Evolutionary conservation across 805 yeast genomes (phyloP).

Genomic region (Nakazawaea sp.): DNA sequence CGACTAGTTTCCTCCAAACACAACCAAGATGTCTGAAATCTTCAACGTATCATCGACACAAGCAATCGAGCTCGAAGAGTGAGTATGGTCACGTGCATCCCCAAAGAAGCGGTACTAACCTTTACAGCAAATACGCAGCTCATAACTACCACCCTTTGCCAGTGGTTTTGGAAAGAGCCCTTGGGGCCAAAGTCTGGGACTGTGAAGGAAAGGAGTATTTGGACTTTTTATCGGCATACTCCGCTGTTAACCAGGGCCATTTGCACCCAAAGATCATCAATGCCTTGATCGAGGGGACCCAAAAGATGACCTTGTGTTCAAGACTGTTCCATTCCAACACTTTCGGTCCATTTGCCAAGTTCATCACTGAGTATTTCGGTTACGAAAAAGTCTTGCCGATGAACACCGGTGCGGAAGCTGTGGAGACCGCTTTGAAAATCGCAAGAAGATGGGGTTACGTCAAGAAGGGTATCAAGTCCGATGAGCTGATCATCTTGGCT

Average conservation of each 20-base stretch:
- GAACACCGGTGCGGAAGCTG: conserved; percentile 99
- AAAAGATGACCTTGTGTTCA: conserved; percentile 75
- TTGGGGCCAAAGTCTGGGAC: conserved; percentile 95
- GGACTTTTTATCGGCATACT: conserved; percentile 90
- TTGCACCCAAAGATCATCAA: conserved; percentile 89
- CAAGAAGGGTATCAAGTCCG: conserved; percentile 74
- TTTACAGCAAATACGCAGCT: conserved; percentile 40
- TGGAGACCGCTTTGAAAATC: conserved; percentile 86
- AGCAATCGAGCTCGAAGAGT: conserved; percentile 11
- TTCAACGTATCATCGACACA: conserved; percentile 10
- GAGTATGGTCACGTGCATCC: neutral
- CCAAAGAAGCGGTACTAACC: no score
- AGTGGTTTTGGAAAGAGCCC: conserved; percentile 81
- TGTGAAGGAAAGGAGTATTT: conserved; percentile 94
- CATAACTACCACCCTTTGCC: conserved; percentile 97
- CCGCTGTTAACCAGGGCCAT: conserved; percentile 97
- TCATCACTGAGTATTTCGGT: conserved; percentile 78
- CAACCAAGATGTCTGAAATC: conserved; percentile 5
- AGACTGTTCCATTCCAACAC: conserved; percentile 90
- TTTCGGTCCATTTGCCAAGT: conserved; percentile 83
- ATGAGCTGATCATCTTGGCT: conserved; percentile 81
- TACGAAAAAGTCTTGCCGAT: conserved; percentile 93
- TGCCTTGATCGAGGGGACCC: conserved; percentile 85
- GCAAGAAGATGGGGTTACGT: conserved; percentile 98
- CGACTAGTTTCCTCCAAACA: no score